phyloP scores from a whole-genome alignment of 2,329 filamentous ascomycete species.

The Aspergillus tanneri region DNA sequence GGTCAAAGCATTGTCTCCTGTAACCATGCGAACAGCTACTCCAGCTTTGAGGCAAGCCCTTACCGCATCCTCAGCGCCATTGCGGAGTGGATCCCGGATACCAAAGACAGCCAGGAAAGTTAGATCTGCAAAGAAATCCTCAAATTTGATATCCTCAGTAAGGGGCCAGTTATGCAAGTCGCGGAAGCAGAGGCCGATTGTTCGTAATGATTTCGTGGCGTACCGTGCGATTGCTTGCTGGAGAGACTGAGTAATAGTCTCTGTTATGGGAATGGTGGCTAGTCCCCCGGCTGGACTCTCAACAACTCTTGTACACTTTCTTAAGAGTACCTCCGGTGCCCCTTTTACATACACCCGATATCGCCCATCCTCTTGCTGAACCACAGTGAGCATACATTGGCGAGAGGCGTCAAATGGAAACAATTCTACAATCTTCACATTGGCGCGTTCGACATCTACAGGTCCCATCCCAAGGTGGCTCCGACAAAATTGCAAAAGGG shows the following conservation, averaged over 20 bases:
- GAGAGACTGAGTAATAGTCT: too few species aligned
- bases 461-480: slow-evolving; percentile 62
- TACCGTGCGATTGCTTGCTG: too few species aligned
- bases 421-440: slow-evolving; percentile 60
- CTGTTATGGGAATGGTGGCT: too few species aligned
- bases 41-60: slow-evolving; percentile 61
- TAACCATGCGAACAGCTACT: slow-evolving; percentile 64
- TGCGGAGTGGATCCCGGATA: slow-evolving; percentile 64
- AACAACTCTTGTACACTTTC: slow-evolving; percentile 5
- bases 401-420: slow-evolving; percentile 71
- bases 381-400: slow-evolving; percentile 57
- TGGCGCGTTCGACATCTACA: slow-evolving; percentile 59
- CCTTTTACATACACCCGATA: slow-evolving; percentile 47
- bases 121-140: slow-evolving; percentile 65
- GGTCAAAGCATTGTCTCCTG: slow-evolving; percentile 66
- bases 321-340: slow-evolving; percentile 42
- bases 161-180: slow-evolving; percentile 69
- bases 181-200: slow-evolving; percentile 68
- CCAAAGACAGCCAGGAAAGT: slow-evolving; percentile 63
- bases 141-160: slow-evolving; percentile 54
- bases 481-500: slow-evolving; percentile 64
- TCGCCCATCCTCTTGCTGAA: slow-evolving; percentile 27
- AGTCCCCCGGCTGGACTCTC: background rate
- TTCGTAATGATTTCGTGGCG: slow-evolving; percentile 50
- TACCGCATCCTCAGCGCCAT: slow-evolving; percentile 61